Percentiles rank a stretch among this genome's conserved stretches.
These are phyloP conservation scores for Xanthoconium separans DNA, from an alignment of 1,284 basidiomycete genomes.

Conservation along the genomic window DNA sequence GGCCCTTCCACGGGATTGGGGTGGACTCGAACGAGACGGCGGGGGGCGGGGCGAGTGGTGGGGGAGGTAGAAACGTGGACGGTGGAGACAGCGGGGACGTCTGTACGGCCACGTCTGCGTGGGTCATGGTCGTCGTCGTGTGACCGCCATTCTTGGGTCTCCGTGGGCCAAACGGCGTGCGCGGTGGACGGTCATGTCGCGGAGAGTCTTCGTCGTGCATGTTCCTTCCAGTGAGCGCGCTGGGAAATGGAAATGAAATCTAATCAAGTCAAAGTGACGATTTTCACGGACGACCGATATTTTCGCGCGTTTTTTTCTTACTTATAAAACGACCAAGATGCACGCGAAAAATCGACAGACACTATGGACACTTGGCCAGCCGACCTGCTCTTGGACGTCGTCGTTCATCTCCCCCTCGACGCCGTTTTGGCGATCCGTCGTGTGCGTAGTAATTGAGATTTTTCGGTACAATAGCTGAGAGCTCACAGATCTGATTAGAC, in stretches of 20 bases:
- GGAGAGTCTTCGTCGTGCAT: constrained; percentile 22
- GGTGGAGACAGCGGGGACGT: background rate
- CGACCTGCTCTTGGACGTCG: constrained; percentile 22
- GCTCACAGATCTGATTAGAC: too few species aligned
- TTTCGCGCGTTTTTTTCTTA: constrained; percentile 12
- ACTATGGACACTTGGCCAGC: constrained; percentile 13
- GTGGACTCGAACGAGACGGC: constrained; percentile 54
- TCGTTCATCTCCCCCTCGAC: constrained; percentile 16
- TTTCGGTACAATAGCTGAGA: too few species aligned
- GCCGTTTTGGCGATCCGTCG: constrained; percentile 20
- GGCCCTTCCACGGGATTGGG: constrained; percentile 60
- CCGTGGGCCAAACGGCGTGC: constrained; percentile 25
- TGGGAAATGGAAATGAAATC: constrained; percentile 14
- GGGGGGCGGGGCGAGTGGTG: constrained; percentile 45
- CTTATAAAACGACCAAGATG: background rate
- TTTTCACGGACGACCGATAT: constrained; percentile 27
- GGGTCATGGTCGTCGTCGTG: too few species aligned
- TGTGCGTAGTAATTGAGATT: too few species aligned
- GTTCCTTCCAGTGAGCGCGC: background rate
- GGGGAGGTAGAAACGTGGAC: constrained; percentile 23
- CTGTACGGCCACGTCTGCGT: background rate
- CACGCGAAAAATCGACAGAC: too few species aligned
- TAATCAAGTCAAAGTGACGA: constrained; percentile 14
- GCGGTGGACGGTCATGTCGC: constrained; percentile 21
- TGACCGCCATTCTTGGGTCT: constrained; percentile 6